Conservation (phyloP, 73 alveolate species). For the Blepharisma stoltei region DNA sequence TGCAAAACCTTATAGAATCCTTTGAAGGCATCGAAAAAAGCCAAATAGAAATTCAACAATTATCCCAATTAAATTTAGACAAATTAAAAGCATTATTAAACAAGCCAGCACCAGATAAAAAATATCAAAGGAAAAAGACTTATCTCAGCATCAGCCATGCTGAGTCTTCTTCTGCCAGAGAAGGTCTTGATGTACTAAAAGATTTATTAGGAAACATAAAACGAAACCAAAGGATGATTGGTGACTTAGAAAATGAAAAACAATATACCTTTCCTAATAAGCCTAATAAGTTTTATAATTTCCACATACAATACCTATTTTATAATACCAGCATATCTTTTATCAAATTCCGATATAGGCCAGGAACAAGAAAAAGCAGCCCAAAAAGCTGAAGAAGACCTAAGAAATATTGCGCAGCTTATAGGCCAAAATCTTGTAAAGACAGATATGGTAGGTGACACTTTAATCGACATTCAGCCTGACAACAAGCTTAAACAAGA, state of each 20-base stretch:
- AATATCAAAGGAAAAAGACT: slow-evolving; percentile 18
- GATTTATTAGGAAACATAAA: not conserved
- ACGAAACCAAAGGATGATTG: not conserved
- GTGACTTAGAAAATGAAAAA: slow-evolving; percentile 16
- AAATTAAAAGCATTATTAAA: not conserved
- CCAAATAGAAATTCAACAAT: not conserved
- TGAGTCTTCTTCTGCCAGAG: slow-evolving; percentile 21
- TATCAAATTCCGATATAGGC: too few species aligned
- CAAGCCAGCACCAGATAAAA: not conserved
- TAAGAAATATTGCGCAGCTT: too few species aligned
- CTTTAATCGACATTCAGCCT: too few species aligned
- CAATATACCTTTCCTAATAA: too few species aligned
- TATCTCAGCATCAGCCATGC: slow-evolving; percentile 12
- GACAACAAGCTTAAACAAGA: too few species aligned
- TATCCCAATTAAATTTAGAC: slow-evolving; percentile 2
- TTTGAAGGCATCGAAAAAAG: not conserved
- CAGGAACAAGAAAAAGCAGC: too few species aligned
- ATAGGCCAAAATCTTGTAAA: too few species aligned
- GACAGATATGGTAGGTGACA: too few species aligned
- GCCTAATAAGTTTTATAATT: too few species aligned
- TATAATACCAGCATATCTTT: too few species aligned
- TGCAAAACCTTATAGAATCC: not conserved
- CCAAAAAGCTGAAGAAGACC: too few species aligned
- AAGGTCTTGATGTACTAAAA: slow-evolving; percentile 17
- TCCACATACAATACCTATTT: too few species aligned